Evolutionary conservation across 2,329 filamentous ascomycete genomes (phyloP), one percentile per base, ranked within the genome.

Genomic region (Chaetothyriales sp.): DNA sequence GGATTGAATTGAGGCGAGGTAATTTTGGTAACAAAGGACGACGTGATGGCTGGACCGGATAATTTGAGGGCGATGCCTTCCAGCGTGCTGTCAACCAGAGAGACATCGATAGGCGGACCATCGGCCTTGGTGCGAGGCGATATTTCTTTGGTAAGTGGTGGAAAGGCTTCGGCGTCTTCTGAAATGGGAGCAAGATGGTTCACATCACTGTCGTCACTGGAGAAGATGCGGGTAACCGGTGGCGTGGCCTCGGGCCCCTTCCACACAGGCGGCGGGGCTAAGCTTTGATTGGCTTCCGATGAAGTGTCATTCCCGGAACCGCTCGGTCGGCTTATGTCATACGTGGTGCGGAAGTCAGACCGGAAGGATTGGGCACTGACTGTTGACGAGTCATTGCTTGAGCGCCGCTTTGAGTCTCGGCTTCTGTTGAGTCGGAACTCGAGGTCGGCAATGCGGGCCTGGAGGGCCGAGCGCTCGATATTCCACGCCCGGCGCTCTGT

Each of bases 61-160:
- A 70, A 72, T 51, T 72, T 73, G 48, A 73, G 63, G 5, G 67
- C 73, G 52, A 73, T 73, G 5, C 71, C 70, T 53, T 73, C 71
- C 1, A 73, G 63, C 28, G 63, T 66, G 49, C 66, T 71, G 56
- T 73, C 71, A 37, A 73, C 62, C 56, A 69, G 67, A 57, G 72
- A 69, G 51, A 73, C 70, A 2, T 70, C 70, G 7, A 71, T 61
- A 33, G 67, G 64, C 25, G 53, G 46, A 49, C 52, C 56, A 25
- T 54, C 52, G 13, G 40, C 46, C 51, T 53, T 54, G 48, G 65
- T 56, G 52, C 59, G 60, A 7, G 60, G 60, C 48, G 70, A 69
- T 28, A 58, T 60, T 19, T 65, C 60, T 48, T 60, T 66, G 37
- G 65, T 61, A 45, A 62, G 62, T 4, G 68, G 66, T 5, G 69